Conservation (phyloP, 352 stramenopile genomes). For the Phytophthora melonis region DNA sequence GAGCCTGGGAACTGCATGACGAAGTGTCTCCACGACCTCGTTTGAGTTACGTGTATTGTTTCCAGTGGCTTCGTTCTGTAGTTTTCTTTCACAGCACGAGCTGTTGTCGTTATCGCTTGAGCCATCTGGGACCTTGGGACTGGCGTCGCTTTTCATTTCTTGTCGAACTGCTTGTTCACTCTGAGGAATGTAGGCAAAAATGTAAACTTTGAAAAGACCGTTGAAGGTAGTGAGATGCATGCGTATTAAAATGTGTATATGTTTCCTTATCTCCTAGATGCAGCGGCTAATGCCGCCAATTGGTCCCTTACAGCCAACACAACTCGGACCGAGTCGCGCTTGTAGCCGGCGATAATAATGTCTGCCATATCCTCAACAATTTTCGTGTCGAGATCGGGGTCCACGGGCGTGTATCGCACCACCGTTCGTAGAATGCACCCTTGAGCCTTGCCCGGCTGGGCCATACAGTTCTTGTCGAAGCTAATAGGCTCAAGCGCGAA, state of each 20-base stretch:
- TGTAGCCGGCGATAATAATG: slow-evolving; percentile 27
- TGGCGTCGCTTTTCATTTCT: no score
- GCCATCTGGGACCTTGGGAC: no score
- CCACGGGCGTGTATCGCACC: slow-evolving; percentile 33
- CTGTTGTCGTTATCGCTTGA: no score
- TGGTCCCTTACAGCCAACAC: slow-evolving; percentile 34
- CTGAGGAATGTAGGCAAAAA: no score
- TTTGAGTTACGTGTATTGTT: no score
- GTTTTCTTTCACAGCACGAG: no score
- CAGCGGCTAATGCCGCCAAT: slow-evolving; percentile 24
- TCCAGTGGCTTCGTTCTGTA: no score
- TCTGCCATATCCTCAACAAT: slow-evolving; percentile 35
- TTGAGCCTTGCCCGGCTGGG: background rate
- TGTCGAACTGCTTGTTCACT: no score
- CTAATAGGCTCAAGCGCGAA: slow-evolving; percentile 32
- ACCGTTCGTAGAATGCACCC: slow-evolving; percentile 36
- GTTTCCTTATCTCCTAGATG: background rate
- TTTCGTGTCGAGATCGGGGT: slow-evolving; percentile 20
- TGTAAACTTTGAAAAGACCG: no score
- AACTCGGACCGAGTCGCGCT: slow-evolving; percentile 35
- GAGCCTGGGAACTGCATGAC: no score
- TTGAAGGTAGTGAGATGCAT: no score
- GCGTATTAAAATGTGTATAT: background rate
- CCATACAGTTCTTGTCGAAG: background rate
- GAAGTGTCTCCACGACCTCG: no score